Evolutionary conservation across 2,329 filamentous ascomycete genomes (phyloP), one percentile per base, ranked within the genome.

Genomic region (Piedraia hortae): DNA sequence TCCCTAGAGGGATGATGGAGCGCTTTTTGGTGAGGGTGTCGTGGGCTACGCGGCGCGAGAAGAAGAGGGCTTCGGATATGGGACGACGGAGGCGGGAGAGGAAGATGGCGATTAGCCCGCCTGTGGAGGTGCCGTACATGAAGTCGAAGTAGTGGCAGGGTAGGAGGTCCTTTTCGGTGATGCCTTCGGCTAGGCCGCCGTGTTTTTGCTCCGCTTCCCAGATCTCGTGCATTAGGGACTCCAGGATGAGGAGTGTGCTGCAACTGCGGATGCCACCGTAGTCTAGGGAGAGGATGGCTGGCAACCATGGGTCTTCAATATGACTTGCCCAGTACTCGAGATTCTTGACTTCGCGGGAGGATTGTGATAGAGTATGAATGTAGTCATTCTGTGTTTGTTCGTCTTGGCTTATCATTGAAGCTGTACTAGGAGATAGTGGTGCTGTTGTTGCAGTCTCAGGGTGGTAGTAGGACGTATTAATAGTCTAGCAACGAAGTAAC

Each of bases 71-170:
- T 30, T 55, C 48, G 1, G 44, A 42, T 3, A 53, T 46, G 1
- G 46, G 50, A 51, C 55, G 55, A 4, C 52, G 51, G 19, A 56
- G 35, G 8, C 52, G 39, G 1, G 48, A 51, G 2, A 56, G 45
- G 41, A 56, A 52, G 2, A 51, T 53, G 2, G 52, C 49, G 25
- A 56, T 56, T 17, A 56, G 37, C 8, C 53, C 53, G n/a, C 53
- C 53, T 0, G 51, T 57, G 17, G 47, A 52, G 4, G 53, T 56
- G 11, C 53, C 53, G 24, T 53, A 55, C 42, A 56, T 55, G 37
- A 53, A 51, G 29, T 58, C 53, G 35, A 57, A 57, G 34, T 56
- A 56, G 28, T 56, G 49, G 26, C 50, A 54, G 25, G 52, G 53
- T 7, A 53, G 35, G 1, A 55, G 41, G 19, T 51, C 44, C 20